Percentiles rank a stretch among this genome's conserved stretches.
These are phyloP conservation scores for Debaryomyces hansenii DNA, from an alignment of 805 yeast species.

Conservation along the genomic window DNA sequence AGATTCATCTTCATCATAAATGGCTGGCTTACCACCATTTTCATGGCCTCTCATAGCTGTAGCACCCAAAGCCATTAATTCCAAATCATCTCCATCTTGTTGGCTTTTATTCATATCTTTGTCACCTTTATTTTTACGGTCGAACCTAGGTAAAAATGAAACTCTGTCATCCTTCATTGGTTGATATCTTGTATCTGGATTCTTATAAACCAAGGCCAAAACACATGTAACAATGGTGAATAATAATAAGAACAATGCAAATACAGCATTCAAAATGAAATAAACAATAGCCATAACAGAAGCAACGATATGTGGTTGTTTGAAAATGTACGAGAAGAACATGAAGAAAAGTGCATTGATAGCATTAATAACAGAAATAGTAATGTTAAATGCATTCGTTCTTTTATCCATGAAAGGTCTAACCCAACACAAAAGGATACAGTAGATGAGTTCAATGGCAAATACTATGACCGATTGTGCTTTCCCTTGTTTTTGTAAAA, in stretches of 20 bases:
- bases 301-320: conserved; percentile 83
- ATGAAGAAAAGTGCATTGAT: conserved; percentile 83
- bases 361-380: conserved; percentile 75
- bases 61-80: conserved; percentile 72
- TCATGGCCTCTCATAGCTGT: conserved; percentile 66
- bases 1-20: conserved; percentile 32
- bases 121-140: conserved; percentile 21
- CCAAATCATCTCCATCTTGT: conserved; percentile 48
- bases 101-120: conserved; percentile 15
- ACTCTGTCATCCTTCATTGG: conserved; percentile 97
- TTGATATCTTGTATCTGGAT: conserved; percentile 93
- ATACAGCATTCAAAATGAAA: conserved; percentile 85
- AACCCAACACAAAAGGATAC: conserved; percentile 61
- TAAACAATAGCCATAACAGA: conserved; percentile 90
- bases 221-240: conserved; percentile 88
- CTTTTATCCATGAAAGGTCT: conserved; percentile 94
- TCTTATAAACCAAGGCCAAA: conserved; percentile 79
- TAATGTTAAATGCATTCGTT: conserved; percentile 90
- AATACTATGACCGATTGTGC: conserved; percentile 78
- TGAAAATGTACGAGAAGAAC: conserved; percentile 83
- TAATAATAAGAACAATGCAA: conserved; percentile 76
- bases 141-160: conserved; percentile 81
- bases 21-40: conserved; percentile 25
- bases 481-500: conserved; percentile 77
- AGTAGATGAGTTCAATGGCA: conserved; percentile 70